These are phyloP conservation scores for Phytophthora sp. DNA, from an alignment of 352 stramenopile species.

Conservation along the genomic window DNA sequence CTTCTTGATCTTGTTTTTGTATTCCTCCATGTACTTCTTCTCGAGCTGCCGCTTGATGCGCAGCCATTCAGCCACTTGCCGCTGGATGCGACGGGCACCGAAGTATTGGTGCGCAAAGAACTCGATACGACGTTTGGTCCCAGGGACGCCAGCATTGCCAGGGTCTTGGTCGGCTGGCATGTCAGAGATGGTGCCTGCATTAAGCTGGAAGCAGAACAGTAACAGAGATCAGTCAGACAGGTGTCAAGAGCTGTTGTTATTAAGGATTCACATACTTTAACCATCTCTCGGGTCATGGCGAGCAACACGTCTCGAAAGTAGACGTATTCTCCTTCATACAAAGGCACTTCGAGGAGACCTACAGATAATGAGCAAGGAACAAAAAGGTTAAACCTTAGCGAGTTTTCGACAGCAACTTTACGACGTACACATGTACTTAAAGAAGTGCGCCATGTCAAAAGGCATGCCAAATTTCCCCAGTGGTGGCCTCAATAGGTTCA, in stretches of 20 bases:
- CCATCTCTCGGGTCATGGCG: constrained; percentile 79
- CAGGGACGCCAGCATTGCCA: constrained; percentile 1
- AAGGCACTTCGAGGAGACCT: constrained; percentile 71
- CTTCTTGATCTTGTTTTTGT: constrained; percentile 90
- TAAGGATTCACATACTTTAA: constrained; percentile 57
- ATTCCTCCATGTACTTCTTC: constrained; percentile 78
- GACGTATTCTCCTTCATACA: constrained; percentile 86
- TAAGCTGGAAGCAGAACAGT: constrained; percentile 28
- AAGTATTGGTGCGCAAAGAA: constrained; percentile 78
- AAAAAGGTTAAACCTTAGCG: constrained; percentile 1
- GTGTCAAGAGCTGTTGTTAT: background rate
- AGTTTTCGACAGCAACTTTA: background rate
- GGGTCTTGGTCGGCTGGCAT: constrained; percentile 45
- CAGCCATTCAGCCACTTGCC: constrained; percentile 64
- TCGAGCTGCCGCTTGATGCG: constrained; percentile 72
- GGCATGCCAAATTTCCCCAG: constrained; percentile 66
- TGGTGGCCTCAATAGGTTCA: constrained; percentile 77
- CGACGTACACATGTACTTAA: constrained; percentile 65
- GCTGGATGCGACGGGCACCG: constrained; percentile 64
- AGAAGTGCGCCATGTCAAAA: constrained; percentile 52
- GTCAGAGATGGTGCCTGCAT: constrained; percentile 54
- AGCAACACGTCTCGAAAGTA: constrained; percentile 91
- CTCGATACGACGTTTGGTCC: constrained; percentile 51
- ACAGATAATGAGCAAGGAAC: constrained; percentile 2
- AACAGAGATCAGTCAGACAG: background rate